Evolutionary conservation across 495 filamentous ascomycete genomes (phyloP).

Genomic region (Lasiosphaeria ovina): DNA sequence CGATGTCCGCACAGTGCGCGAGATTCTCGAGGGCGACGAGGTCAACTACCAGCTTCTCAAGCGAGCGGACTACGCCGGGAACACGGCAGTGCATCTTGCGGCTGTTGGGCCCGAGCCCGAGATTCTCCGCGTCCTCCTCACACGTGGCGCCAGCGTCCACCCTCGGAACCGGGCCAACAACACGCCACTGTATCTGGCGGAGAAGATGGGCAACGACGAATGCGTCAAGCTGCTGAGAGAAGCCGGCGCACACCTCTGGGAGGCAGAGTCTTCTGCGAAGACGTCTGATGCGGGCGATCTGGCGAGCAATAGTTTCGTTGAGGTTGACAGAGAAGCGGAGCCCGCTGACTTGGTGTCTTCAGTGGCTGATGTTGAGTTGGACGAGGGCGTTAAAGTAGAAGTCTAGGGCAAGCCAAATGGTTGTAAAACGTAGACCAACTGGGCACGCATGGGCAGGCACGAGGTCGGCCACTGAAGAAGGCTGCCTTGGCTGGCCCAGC

Average conservation of each 20-base stretch:
- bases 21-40: constrained; percentile 64
- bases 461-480: too few species aligned
- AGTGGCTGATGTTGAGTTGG: neutral
- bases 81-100: constrained; percentile 72
- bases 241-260: constrained; percentile 39
- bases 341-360: neutral
- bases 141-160: constrained; percentile 81
- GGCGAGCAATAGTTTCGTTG: constrained; percentile 15
- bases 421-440: too few species aligned
- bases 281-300: constrained; percentile 17
- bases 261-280: constrained; percentile 23
- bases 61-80: constrained; percentile 81
- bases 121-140: constrained; percentile 70
- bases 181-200: constrained; percentile 79
- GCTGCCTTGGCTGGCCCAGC: too few species aligned
- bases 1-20: constrained; percentile 59
- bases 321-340: constrained; percentile 10
- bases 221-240: constrained; percentile 60
- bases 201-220: constrained; percentile 52
- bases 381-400: neutral
- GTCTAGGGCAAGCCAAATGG: too few species aligned
- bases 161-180: constrained; percentile 75
- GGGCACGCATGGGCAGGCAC: too few species aligned
- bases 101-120: constrained; percentile 46
- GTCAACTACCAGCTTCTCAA: constrained; percentile 63